Conservation (phyloP, 176 grass and related monocot species). For the Dactylis glomerata region DNA sequence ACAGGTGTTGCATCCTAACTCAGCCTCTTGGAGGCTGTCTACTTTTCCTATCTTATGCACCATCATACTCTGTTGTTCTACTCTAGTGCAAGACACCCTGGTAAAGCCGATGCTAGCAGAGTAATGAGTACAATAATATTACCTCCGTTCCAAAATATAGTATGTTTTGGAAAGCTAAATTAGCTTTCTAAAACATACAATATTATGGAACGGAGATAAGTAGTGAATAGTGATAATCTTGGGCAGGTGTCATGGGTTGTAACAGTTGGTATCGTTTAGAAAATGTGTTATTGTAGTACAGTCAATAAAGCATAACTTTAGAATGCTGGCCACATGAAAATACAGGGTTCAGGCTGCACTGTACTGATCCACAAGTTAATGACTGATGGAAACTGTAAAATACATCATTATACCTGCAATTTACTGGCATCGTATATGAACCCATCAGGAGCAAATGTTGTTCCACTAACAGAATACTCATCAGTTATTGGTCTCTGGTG, state of each 20-base stretch:
- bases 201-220: too few relatives aligned
- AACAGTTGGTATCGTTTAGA: neutral
- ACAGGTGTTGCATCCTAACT: slow-evolving; percentile 8
- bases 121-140: slow-evolving; percentile 1
- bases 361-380: slow-evolving; percentile 15
- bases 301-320: slow-evolving; percentile 22
- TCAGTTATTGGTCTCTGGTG: slow-evolving; percentile 80
- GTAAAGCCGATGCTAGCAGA: neutral
- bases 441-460: slow-evolving; percentile 95
- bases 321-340: neutral
- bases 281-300: neutral
- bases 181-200: too few relatives aligned
- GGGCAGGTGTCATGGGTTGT: slow-evolving; percentile 1
- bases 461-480: slow-evolving; percentile 83
- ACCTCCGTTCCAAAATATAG: too few relatives aligned
- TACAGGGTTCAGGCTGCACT: slow-evolving; percentile 15
- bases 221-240: neutral
- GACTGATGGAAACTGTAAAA: neutral
- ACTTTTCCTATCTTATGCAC: neutral
- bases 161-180: too few relatives aligned
- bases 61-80: neutral
- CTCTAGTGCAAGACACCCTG: neutral
- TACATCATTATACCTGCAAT: slow-evolving; percentile 56
- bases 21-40: slow-evolving; percentile 9
- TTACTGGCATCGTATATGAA: slow-evolving; percentile 82